Evolutionary conservation across 768 basidiomycete genomes (phyloP).

Genomic region (Collybiopsis confluens): DNA sequence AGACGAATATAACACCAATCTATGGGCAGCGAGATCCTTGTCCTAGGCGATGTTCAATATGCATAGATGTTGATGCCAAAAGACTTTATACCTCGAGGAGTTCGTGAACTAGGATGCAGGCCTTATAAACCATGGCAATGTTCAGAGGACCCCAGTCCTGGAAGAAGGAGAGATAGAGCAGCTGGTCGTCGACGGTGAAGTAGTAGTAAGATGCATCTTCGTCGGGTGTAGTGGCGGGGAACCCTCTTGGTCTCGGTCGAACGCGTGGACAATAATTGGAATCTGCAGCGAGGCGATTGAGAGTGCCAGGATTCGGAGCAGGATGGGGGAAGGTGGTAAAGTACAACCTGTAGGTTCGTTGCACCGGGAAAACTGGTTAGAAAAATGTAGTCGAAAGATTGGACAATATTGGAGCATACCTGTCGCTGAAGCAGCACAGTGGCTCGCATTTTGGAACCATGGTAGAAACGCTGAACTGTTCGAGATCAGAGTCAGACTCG

Average conservation of each 20-base stretch:
- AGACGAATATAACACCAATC: constrained; percentile 85
- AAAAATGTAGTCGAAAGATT: constrained; percentile 10
- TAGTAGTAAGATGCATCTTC: constrained; percentile 79
- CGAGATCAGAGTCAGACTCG: constrained; percentile 10
- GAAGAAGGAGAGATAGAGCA: constrained; percentile 90
- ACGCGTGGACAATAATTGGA: constrained; percentile 54
- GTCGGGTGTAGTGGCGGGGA: constrained; percentile 65
- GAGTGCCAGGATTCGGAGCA: constrained; percentile 54
- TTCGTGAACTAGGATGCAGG: constrained; percentile 88
- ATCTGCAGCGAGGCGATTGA: constrained; percentile 58
- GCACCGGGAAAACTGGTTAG: constrained; percentile 9
- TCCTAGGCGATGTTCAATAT: constrained; percentile 47
- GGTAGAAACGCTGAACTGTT: constrained; percentile 16
- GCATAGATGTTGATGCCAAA: constrained; percentile 38
- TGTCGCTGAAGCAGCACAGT: constrained; percentile 73
- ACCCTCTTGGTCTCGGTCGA: constrained; percentile 54
- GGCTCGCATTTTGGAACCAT: constrained; percentile 67
- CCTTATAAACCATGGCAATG: constrained; percentile 89
- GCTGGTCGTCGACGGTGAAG: constrained; percentile 90
- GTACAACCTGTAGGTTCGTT: constrained; percentile 55
- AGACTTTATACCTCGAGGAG: constrained; percentile 63
- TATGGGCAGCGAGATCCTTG: constrained; percentile 63
- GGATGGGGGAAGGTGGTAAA: constrained; percentile 88
- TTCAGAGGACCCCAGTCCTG: constrained; percentile 94
- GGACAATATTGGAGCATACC: constrained; percentile 36